Evolutionary conservation across 2,329 filamentous ascomycete genomes (phyloP).

Genomic region (Monilinia fructigena): DNA sequence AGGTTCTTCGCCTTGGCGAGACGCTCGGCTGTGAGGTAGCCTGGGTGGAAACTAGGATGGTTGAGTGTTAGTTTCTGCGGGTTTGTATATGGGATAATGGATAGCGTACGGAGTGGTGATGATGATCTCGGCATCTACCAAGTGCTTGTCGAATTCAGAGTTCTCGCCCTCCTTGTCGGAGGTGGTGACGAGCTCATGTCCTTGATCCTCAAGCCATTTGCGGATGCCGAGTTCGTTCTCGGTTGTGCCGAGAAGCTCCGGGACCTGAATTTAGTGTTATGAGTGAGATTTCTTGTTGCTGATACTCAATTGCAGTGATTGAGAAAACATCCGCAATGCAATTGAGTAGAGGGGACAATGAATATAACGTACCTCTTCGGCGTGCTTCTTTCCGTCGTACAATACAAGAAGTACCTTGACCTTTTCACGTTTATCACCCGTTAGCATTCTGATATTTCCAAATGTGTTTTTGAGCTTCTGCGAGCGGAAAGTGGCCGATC

Average conservation of each 20-base stretch:
- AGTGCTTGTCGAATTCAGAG: slow-evolving; percentile 92
- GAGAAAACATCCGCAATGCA: slow-evolving; percentile 9
- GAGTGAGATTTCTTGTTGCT: not conserved
- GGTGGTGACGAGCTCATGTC: slow-evolving; percentile 94
- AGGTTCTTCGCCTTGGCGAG: slow-evolving; percentile 98
- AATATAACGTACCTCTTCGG: slow-evolving; percentile 59
- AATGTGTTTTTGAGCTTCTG: slow-evolving; percentile 25
- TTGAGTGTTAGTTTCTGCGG: not conserved
- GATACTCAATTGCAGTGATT: slow-evolving; percentile 25
- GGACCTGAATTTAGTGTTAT: slow-evolving; percentile 51
- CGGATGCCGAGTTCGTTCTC: slow-evolving; percentile 98
- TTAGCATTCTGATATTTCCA: slow-evolving; percentile 40
- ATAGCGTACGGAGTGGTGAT: slow-evolving; percentile 86
- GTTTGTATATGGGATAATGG: slow-evolving; percentile 2
- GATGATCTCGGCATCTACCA: slow-evolving; percentile 96
- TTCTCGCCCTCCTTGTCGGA: slow-evolving; percentile 95
- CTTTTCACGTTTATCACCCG: slow-evolving; percentile 49
- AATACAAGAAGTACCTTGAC: slow-evolving; percentile 94
- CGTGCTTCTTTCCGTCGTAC: slow-evolving; percentile 87
- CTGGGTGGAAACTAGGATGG: slow-evolving; percentile 80
- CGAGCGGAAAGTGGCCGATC: slow-evolving; percentile 11
- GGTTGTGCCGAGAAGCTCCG: slow-evolving; percentile 79
- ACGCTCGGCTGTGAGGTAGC: slow-evolving; percentile 94
- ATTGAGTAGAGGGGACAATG: slow-evolving; percentile 14
- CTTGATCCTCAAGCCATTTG: slow-evolving; percentile 96